These are phyloP conservation scores for Fusarium proliferatum DNA, from an alignment of 2,329 filamentous ascomycete genomes.

Conservation along the genomic window DNA sequence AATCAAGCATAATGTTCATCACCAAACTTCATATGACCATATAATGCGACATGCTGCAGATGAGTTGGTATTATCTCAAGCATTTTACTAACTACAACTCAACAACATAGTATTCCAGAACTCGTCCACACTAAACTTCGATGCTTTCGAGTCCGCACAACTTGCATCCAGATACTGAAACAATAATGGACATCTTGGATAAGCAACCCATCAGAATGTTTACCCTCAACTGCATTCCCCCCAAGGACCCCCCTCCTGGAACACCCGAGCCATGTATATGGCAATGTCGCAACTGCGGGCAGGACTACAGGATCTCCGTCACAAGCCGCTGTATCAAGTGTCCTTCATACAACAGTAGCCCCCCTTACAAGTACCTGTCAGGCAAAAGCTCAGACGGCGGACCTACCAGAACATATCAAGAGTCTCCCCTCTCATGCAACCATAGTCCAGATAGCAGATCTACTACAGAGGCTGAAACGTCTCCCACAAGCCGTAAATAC, in stretches of 20 bases:
- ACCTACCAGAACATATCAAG: background rate
- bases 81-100: background rate
- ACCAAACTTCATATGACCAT: background rate
- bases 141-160: background rate
- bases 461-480: background rate
- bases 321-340: constrained; percentile 27
- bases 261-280: constrained; percentile 46
- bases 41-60: background rate
- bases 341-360: background rate
- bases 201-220: background rate
- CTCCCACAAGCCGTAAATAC: background rate
- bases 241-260: background rate
- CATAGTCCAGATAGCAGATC: background rate
- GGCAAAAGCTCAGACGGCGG: background rate
- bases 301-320: constrained; percentile 36
- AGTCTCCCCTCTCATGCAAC: background rate
- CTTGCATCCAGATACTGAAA: background rate
- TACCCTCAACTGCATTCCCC: background rate
- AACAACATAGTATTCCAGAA: background rate
- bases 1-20: background rate
- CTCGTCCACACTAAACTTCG: background rate
- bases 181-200: background rate
- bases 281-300: constrained; percentile 49
- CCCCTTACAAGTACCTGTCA: background rate
- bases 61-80: background rate